A percentile compares a stretch with the other conserved stretches of the same genome.
Conservation (phyloP, 2,329 filamentous ascomycete species). For the Monilinia fructigena region DNA sequence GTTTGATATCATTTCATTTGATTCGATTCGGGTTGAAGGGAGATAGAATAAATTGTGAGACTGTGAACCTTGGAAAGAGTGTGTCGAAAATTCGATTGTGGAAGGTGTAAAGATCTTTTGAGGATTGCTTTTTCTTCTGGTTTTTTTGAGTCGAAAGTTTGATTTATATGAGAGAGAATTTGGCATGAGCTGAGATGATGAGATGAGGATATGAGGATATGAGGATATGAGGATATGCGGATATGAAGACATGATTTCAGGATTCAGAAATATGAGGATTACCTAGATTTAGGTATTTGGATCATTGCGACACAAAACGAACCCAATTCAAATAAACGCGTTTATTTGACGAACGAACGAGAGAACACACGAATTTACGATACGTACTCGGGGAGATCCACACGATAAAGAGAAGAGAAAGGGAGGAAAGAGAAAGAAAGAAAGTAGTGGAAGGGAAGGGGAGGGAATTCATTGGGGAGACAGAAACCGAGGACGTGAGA, state of each 20-base stretch:
- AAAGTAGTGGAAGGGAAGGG: background rate
- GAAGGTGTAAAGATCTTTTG: too few relatives aligned
- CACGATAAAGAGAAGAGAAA: background rate
- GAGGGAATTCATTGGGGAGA: background rate
- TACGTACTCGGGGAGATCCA: background rate
- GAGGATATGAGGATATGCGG: background rate
- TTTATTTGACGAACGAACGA: background rate
- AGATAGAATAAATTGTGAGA: background rate
- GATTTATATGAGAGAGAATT: background rate
- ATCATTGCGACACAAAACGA: background rate
- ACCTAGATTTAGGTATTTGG: background rate
- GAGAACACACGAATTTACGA: background rate
- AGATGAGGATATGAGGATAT: too few relatives aligned
- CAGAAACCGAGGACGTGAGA: background rate
- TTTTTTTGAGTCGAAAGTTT: background rate
- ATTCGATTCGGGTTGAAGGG: background rate
- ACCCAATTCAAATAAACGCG: background rate
- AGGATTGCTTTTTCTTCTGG: too few relatives aligned
- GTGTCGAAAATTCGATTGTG: too few relatives aligned
- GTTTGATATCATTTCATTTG: background rate
- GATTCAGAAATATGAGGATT: background rate
- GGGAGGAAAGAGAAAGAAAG: background rate
- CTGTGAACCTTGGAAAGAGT: too few relatives aligned
- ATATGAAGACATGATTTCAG: constrained; percentile 9
- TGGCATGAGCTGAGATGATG: constrained; percentile 4